phyloP scores from a whole-genome alignment of 208 protist genomes.

The Willaertia magna region DNA sequence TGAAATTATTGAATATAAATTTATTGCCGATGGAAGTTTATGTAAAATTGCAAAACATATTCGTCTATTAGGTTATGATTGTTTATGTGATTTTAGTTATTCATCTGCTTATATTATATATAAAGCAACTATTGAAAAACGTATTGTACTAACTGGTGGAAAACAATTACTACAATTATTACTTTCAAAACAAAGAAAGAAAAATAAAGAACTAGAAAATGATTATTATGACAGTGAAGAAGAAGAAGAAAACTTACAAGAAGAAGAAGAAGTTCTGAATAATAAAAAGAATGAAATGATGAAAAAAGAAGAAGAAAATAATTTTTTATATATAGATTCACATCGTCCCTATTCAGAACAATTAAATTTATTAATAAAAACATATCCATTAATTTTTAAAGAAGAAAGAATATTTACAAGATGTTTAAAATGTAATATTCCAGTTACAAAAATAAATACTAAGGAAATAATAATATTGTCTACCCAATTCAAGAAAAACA shows the following conservation, averaged over 20 bases:
- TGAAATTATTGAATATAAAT: too few species aligned
- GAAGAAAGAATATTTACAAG: neutral
- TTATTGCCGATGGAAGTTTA: neutral
- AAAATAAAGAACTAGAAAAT: neutral
- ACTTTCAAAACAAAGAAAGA: neutral
- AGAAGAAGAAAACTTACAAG: too few species aligned
- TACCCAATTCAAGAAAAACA: too few species aligned
- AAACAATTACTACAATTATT: neutral
- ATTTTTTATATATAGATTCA: neutral
- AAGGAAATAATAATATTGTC: too few species aligned
- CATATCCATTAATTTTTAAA: neutral
- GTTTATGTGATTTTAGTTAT: neutral
- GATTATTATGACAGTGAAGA: neutral
- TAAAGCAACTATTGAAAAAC: neutral
- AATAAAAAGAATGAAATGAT: neutral
- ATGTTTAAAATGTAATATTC: neutral
- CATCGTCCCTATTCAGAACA: too few species aligned
- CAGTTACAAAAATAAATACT: too few species aligned
- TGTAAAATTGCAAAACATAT: neutral
- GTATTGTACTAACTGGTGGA: neutral
- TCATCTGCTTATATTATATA: neutral
- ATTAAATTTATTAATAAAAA: neutral
- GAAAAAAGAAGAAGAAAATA: neutral
- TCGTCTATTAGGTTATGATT: neutral
- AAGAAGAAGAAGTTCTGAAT: too few species aligned